Evolutionary conservation across 1,284 basidiomycete genomes (phyloP).

Genomic region (Irpex rosettiformis): DNA sequence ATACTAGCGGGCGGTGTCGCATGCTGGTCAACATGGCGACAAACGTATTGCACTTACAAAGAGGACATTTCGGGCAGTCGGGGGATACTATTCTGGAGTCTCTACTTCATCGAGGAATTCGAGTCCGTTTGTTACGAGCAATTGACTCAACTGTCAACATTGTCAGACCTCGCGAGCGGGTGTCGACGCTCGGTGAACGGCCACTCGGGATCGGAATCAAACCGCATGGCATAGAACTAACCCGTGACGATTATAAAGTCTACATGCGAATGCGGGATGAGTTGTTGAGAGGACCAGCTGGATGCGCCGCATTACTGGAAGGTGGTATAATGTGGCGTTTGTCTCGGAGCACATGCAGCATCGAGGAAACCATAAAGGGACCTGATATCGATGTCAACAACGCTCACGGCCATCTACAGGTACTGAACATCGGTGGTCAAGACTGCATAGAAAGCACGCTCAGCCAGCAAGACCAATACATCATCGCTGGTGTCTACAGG

Average conservation of each 20-base stretch:
- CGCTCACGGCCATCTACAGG: background rate
- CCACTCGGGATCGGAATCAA: background rate
- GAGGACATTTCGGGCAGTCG: background rate
- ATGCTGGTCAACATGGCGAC: background rate
- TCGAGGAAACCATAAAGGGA: background rate
- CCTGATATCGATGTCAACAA: background rate
- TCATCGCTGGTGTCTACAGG: background rate
- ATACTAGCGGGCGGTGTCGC: background rate
- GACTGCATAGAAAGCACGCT: background rate
- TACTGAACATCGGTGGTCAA: background rate
- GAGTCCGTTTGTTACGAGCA: background rate
- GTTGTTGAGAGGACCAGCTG: background rate
- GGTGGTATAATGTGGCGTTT: background rate
- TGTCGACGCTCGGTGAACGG: background rate
- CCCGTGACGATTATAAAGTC: background rate
- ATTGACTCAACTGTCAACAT: background rate
- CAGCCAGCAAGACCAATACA: background rate
- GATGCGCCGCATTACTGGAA: background rate
- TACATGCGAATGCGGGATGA: background rate
- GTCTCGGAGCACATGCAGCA: background rate
- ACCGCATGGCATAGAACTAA: background rate
- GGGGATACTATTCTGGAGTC: background rate
- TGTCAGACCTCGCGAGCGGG: background rate
- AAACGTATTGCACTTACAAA: background rate
- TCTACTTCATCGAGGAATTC: background rate